These are phyloP conservation scores for Teratosphaeria epicoccoides DNA, from an alignment of 2,329 filamentous ascomycete species.

Conservation along the genomic window DNA sequence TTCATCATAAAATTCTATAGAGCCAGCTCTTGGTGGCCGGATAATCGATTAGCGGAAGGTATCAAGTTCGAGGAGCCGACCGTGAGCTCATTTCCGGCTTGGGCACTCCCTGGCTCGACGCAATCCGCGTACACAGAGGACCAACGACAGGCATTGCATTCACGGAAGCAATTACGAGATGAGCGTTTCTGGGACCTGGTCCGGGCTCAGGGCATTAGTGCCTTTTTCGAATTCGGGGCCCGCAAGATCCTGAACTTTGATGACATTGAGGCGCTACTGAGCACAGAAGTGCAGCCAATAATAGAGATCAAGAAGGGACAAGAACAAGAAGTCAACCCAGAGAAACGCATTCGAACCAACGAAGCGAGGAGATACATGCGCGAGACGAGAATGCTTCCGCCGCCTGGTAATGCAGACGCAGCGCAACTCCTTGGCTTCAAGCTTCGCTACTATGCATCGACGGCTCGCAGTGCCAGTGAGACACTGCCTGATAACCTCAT, in stretches of 20 bases:
- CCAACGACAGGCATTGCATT: conserved; percentile 42
- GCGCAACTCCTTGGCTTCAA: conserved; percentile 96
- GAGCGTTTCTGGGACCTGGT: conserved; percentile 69
- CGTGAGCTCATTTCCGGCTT: conserved; percentile 62
- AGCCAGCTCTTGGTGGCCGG: conserved; percentile 94
- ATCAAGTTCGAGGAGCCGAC: conserved; percentile 41
- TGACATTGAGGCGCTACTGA: conserved; percentile 21
- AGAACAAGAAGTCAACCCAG: conserved; percentile 27
- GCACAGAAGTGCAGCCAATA: conserved; percentile 20
- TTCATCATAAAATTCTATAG: conserved; percentile 93
- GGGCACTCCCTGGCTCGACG: conserved; percentile 66
- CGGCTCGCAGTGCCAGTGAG: conserved; percentile 63
- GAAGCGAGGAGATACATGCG: conserved; percentile 65
- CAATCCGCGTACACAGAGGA: conserved; percentile 51
- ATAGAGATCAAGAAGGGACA: conserved; percentile 21
- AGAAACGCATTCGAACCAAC: conserved; percentile 39
- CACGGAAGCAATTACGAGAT: conserved; percentile 57
- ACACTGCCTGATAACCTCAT: conserved; percentile 83
- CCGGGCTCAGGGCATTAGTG: conserved; percentile 63
- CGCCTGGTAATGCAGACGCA: conserved; percentile 77
- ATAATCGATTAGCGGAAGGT: conserved; percentile 44
- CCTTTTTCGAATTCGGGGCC: conserved; percentile 82
- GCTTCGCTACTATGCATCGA: conserved; percentile 82
- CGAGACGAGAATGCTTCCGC: conserved; percentile 69
- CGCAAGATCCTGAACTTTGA: conserved; percentile 54